phyloP scores from a whole-genome alignment of 1,139 yeast genomes.

The Debaryomyces fabryi region DNA sequence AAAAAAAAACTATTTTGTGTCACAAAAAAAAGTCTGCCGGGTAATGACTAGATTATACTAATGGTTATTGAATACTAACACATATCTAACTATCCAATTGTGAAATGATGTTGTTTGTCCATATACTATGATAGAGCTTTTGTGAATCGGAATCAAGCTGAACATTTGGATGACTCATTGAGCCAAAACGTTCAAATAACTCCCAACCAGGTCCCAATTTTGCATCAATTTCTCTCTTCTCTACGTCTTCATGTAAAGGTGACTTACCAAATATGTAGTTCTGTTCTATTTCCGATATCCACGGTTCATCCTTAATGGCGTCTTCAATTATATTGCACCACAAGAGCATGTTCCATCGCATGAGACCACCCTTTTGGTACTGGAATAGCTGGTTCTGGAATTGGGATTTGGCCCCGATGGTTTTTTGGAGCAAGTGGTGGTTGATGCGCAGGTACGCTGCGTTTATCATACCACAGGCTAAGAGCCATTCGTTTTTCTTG shows the following conservation, averaged over 20 bases:
- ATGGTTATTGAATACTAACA: not conserved
- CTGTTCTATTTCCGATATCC: constrained; percentile 53
- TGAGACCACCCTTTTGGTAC: constrained; percentile 56
- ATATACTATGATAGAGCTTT: constrained; percentile 32
- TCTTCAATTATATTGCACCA: constrained; percentile 58
- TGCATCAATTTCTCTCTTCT: constrained; percentile 29
- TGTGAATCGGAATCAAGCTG: constrained; percentile 34
- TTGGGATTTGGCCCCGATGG: constrained; percentile 51
- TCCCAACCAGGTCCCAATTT: constrained; percentile 39
- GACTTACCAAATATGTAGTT: constrained; percentile 36
- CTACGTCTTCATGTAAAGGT: constrained; percentile 22
- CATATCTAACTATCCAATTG: constrained; percentile 6
- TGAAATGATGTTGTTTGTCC: constrained; percentile 25
- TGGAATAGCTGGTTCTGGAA: constrained; percentile 53
- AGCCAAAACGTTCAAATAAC: constrained; percentile 33
- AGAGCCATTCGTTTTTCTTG: constrained; percentile 64
- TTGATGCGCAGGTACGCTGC: constrained; percentile 61
- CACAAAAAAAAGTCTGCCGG: not conserved
- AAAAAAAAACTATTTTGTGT: constrained; percentile 8
- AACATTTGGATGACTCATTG: constrained; percentile 39
- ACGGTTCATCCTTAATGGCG: constrained; percentile 54
- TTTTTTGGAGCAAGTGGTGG: constrained; percentile 43
- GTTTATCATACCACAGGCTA: constrained; percentile 66
- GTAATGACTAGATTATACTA: not conserved
- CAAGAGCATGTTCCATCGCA: constrained; percentile 47